A percentile compares a stretch with the other conserved stretches of the same genome.
Conservation (phyloP, 2,329 filamentous ascomycete species). For the Nemania serpens region DNA sequence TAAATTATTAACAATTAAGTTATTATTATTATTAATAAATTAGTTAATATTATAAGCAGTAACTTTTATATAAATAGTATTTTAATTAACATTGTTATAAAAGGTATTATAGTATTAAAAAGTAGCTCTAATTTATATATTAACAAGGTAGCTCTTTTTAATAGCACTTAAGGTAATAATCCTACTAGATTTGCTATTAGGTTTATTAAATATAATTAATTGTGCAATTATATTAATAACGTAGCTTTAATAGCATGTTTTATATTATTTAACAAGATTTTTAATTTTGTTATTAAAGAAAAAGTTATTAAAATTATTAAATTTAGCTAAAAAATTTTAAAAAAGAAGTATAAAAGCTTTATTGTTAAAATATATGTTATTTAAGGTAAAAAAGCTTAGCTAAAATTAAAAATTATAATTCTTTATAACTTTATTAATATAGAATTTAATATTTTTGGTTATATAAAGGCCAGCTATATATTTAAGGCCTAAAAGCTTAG, state of each 20-base stretch:
- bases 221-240: too few relatives aligned
- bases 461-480: too few relatives aligned
- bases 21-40: too few relatives aligned
- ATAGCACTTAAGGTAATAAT: neutral
- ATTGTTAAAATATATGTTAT: neutral
- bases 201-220: neutral
- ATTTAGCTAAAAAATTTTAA: neutral
- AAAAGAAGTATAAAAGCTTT: neutral
- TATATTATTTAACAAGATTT: neutral
- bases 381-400: neutral
- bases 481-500: too few relatives aligned
- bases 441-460: too few relatives aligned
- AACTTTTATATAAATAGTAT: neutral
- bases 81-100: neutral
- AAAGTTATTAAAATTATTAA: too few relatives aligned
- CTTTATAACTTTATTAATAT: too few relatives aligned
- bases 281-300: neutral
- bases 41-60: neutral
- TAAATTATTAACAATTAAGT: neutral
- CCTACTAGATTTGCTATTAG: neutral
- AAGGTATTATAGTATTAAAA: too few relatives aligned
- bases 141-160: too few relatives aligned
- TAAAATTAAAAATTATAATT: too few relatives aligned
- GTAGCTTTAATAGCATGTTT: neutral
- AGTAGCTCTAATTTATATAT: too few relatives aligned